A percentile compares a stretch with the other conserved stretches of the same genome.
Evolutionary conservation across 768 basidiomycete species (phyloP).

Genomic region (Macrolepiota dolichaula): DNA sequence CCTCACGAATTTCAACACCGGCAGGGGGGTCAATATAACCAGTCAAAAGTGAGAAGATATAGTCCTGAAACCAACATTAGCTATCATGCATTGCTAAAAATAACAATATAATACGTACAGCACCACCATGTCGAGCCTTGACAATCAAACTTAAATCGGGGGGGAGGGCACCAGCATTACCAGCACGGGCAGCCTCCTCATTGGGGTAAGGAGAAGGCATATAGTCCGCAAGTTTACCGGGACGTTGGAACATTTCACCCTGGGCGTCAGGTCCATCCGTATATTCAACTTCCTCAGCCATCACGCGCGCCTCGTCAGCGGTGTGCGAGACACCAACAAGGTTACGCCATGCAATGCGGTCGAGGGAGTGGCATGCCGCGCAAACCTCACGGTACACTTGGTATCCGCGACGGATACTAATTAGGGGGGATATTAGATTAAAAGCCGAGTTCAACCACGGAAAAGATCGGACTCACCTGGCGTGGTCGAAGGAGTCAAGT

Average conservation of each 20-base stretch:
- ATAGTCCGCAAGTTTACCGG: slow-evolving; percentile 98
- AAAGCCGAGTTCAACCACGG: slow-evolving; percentile 11
- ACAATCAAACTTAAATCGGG: slow-evolving; percentile 96
- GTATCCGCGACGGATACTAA: slow-evolving; percentile 91
- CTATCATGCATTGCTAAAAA: not conserved
- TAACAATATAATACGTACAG: slow-evolving; percentile 53
- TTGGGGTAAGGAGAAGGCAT: slow-evolving; percentile 95
- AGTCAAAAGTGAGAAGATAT: slow-evolving; percentile 94
- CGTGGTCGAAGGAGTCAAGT: slow-evolving; percentile 94
- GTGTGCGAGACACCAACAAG: slow-evolving; percentile 97
- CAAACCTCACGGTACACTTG: slow-evolving; percentile 99
- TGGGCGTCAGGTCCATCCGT: slow-evolving; percentile 90
- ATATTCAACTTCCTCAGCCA: slow-evolving; percentile 98
- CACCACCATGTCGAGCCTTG: slow-evolving; percentile 96
- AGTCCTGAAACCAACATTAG: slow-evolving; percentile 58
- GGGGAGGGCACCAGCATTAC: slow-evolving; percentile 92
- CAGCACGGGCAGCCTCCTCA: slow-evolving; percentile 93
- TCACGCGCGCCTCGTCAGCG: slow-evolving; percentile 79
- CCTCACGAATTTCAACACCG: slow-evolving; percentile 91
- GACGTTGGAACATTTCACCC: slow-evolving; percentile 98
- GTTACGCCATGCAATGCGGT: slow-evolving; percentile 99
- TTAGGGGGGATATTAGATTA: slow-evolving; percentile 12
- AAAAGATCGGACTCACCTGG: slow-evolving; percentile 60
- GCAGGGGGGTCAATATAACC: slow-evolving; percentile 97
- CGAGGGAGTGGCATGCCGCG: slow-evolving; percentile 97